Percentiles rank a stretch among this genome's conserved stretches.
These are phyloP conservation scores for Luvunga scandens DNA, from an alignment of 345 rosid genomes.

Conservation along the genomic window DNA sequence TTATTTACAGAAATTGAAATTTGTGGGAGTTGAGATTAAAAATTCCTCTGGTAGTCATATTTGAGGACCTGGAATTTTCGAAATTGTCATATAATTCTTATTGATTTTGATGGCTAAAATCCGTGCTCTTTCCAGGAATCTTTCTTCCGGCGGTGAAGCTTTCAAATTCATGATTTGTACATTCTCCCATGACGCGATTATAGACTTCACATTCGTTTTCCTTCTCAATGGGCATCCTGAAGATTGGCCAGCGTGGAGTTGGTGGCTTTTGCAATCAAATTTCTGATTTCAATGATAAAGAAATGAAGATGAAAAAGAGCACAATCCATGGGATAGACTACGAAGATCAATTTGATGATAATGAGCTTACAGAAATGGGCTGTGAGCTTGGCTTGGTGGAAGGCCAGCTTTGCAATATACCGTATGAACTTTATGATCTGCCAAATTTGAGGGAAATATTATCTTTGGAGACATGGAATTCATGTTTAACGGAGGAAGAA, in stretches of 20 bases:
- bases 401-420: conserved; percentile 54
- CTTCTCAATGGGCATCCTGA: conserved; percentile 36
- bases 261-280: conserved; percentile 14
- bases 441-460: conserved; percentile 54
- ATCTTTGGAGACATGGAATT: conserved; percentile 65
- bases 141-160: conserved; percentile 15
- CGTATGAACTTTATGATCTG: conserved; percentile 64
- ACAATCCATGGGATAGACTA: conserved; percentile 26
- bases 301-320: conserved; percentile 29
- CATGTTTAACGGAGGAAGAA: conserved; percentile 59
- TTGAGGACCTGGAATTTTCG: neutral
- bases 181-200: conserved; percentile 19
- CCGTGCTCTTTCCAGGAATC: conserved; percentile 23
- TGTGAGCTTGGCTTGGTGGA: conserved; percentile 55
- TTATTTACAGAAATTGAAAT: neutral
- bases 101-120: conserved; percentile 14
- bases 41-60: neutral
- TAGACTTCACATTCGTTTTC: conserved; percentile 9
- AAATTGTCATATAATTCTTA: neutral
- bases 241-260: conserved; percentile 25
- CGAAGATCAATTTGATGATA: conserved; percentile 46
- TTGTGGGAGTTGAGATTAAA: neutral
- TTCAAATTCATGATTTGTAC: neutral
- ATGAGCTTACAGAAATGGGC: conserved; percentile 29
- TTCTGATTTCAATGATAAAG: conserved; percentile 19